Conservation (phyloP, 352 stramenopile species). For the Phytophthora hybrid region DNA sequence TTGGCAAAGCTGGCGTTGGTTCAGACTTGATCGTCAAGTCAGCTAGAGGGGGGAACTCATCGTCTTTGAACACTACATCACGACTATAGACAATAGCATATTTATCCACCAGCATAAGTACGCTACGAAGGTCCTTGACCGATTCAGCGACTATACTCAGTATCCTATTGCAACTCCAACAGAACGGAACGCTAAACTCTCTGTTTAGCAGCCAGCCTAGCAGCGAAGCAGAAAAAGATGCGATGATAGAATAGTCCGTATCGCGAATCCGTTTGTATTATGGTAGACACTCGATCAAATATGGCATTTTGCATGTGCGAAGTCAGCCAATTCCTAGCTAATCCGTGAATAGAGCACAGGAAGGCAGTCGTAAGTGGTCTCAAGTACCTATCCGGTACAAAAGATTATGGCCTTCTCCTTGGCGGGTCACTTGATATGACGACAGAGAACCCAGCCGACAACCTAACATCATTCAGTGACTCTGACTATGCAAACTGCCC, state of each 20-base stretch:
- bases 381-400: slow-evolving; percentile 17
- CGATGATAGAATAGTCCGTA: slow-evolving; percentile 16
- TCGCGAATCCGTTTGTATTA: slow-evolving; percentile 14
- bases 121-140: too few species aligned
- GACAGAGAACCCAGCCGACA: slow-evolving; percentile 2
- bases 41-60: too few species aligned
- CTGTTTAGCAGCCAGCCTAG: not conserved
- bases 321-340: slow-evolving; percentile 25
- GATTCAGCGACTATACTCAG: too few species aligned
- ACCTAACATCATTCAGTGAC: slow-evolving; percentile 2
- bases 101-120: too few species aligned
- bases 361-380: slow-evolving; percentile 19
- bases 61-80: too few species aligned
- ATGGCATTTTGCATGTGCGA: slow-evolving; percentile 25
- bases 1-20: not conserved
- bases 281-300: slow-evolving; percentile 20
- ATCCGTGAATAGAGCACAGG: slow-evolving; percentile 25
- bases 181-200: slow-evolving; percentile 7
- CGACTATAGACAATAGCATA: too few species aligned
- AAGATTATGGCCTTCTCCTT: slow-evolving; percentile 17
- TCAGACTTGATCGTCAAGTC: not conserved
- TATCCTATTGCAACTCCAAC: not conserved
- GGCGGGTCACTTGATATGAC: not conserved
- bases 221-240: slow-evolving; percentile 2
- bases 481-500: slow-evolving; percentile 18